Evolutionary conservation across 2,329 filamentous ascomycete species (phyloP).

Genomic region (Penicillium sp.): DNA sequence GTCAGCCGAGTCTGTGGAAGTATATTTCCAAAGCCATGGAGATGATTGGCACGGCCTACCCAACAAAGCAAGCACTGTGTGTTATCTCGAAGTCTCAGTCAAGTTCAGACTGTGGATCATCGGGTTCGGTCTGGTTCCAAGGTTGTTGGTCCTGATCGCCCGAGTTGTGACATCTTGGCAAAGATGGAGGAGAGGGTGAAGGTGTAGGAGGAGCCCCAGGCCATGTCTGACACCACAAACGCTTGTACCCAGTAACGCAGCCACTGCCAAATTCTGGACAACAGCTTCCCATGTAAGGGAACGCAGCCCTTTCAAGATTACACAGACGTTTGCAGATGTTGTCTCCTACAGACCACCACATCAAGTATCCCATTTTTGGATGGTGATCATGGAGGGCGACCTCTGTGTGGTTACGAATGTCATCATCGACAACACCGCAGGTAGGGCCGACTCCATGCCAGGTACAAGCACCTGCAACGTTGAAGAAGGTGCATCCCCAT

Average conservation of each 20-base stretch:
- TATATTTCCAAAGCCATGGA: not conserved
- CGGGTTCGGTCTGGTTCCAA: not conserved
- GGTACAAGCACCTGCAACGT: not conserved
- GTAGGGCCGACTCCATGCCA: not conserved
- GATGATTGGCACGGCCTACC: too few relatives aligned
- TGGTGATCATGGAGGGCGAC: not conserved
- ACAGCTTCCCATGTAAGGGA: conserved; percentile 3
- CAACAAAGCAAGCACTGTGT: too few relatives aligned
- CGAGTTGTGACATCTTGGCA: not conserved
- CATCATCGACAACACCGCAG: not conserved
- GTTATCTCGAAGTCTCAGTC: not conserved
- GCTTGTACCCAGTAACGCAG: conserved; percentile 13
- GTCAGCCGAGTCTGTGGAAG: too few relatives aligned
- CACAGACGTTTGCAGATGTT: conserved; percentile 1
- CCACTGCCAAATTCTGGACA: conserved; percentile 6
- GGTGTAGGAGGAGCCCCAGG: not conserved
- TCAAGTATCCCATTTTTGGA: not conserved
- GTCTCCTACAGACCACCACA: conserved; percentile 9
- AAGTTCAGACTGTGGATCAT: not conserved
- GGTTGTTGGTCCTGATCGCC: not conserved
- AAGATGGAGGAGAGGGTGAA: not conserved
- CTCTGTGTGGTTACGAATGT: not conserved
- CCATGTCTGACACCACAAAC: conserved; percentile 13
- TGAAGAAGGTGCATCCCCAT: not conserved
- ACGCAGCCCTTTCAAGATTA: not conserved